Base-by-base conservation (phyloP, 2,329 filamentous ascomycete genomes). In the Aspergillus glaucus region DNA sequence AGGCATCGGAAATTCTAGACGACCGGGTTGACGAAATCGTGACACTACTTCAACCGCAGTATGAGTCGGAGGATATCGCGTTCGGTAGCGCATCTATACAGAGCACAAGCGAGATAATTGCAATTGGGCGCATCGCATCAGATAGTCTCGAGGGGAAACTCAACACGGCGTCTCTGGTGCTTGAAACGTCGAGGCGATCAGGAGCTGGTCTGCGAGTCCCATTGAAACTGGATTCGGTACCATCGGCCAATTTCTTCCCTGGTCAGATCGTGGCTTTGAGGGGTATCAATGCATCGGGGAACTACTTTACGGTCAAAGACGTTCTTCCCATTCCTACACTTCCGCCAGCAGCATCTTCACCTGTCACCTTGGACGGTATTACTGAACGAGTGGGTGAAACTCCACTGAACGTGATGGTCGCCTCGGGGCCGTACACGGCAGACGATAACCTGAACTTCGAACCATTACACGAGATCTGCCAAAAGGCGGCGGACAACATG, bases 361-460 rank as follows among this genome's bases (percentile, higher is more conserved):
- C 82, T 0, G 73, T 75, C 6, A 78, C 80, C 1, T 74, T 97
- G 3, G 81, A 87, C 49, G 72, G 76, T 3, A 83, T 89, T 65
- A 82, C 86, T 42, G 77, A 87, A 47, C 82, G 83, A 50, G 76
- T 95, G 9, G 79, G 80, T 15, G 79, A 83, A 79, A 72, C 76
- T 2, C 90, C 92, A 0, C 70, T 97, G 15, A 90, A 79, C 59
- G 75, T 95, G 45, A 69, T 96, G 34, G 78, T 92, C 50, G 88
- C 86, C 1, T 81, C 89, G 0, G 93, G 93, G 0, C 93, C 93
- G 0, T 98, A 94, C 69, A 95, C 91, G 0, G 83, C 90, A 2
- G 91, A 97, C 58, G 87, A 92, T 61, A 94, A 94, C 62, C 82
- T 98, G 42, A 86, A 90, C 56, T 98, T 91, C 63, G 87, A 94